phyloP scores from a whole-genome alignment of 2,329 filamentous ascomycete genomes.

The Penicillium sp. region DNA sequence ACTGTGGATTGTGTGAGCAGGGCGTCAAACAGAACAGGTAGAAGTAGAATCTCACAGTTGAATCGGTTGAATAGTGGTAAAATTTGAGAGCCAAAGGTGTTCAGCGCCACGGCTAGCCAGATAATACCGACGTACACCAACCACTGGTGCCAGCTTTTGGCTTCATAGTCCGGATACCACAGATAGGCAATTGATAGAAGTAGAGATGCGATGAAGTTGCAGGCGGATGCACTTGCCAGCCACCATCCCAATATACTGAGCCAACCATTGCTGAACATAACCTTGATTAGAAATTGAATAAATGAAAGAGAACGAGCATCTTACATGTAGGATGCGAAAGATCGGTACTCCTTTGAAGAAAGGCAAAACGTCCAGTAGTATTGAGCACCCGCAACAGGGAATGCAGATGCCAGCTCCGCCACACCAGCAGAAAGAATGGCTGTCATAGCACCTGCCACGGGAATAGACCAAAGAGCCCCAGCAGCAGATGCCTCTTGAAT shows the following conservation, averaged over 20 bases:
- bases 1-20: neutral
- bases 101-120: slow-evolving; percentile 3
- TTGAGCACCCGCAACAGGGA: slow-evolving; percentile 7
- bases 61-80: slow-evolving; percentile 7
- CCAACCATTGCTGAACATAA: slow-evolving; percentile 3
- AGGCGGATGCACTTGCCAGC: slow-evolving; percentile 3
- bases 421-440: slow-evolving; percentile 2
- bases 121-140: slow-evolving; percentile 5
- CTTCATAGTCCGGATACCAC: slow-evolving; percentile 9
- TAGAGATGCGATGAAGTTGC: slow-evolving; percentile 8
- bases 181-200: slow-evolving; percentile 5
- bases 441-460: slow-evolving; percentile 3
- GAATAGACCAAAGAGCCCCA: slow-evolving; percentile 6
- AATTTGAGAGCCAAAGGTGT: slow-evolving; percentile 4
- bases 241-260: slow-evolving; percentile 9
- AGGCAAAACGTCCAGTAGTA: slow-evolving; percentile 11
- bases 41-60: neutral
- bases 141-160: slow-evolving; percentile 7
- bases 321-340: slow-evolving; percentile 11
- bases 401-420: slow-evolving; percentile 9
- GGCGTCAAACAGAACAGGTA: neutral
- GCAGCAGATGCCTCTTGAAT: slow-evolving; percentile 6
- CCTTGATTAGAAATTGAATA: neutral
- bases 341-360: neutral
- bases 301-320: neutral